Conservation (phyloP, 208 protist genomes). For the Endotrypanum monterogeii region DNA sequence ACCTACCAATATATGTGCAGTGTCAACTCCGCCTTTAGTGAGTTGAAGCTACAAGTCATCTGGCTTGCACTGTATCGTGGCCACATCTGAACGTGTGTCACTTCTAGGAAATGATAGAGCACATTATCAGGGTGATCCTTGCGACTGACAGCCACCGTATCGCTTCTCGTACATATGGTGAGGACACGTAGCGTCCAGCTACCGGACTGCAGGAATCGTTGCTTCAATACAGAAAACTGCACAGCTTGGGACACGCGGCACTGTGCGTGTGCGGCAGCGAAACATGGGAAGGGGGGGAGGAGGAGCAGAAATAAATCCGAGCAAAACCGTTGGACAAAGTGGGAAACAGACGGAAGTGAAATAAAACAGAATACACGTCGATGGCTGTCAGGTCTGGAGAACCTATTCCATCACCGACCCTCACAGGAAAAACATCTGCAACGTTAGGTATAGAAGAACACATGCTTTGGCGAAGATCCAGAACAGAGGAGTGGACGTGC, state of each 20-base stretch:
- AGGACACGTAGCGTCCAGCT: constrained; percentile 30
- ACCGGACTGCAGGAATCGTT: neutral
- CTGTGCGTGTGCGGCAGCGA: neutral
- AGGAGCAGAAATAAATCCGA: no score
- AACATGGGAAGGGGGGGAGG: neutral
- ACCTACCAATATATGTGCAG: constrained; percentile 16
- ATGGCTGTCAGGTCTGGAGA: neutral
- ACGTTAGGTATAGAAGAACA: no score
- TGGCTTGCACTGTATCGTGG: constrained; percentile 13
- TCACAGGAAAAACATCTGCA: no score
- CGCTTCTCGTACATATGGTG: constrained; percentile 23
- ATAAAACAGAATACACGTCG: neutral
- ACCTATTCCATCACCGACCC: no score
- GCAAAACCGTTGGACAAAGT: no score
- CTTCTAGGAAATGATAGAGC: constrained; percentile 25
- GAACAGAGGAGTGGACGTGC: no score
- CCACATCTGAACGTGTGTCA: constrained; percentile 26
- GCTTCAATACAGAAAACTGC: constrained; percentile 29
- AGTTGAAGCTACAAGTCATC: constrained; percentile 15
- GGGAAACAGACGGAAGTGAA: neutral
- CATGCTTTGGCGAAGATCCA: no score
- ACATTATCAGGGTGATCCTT: constrained; percentile 23
- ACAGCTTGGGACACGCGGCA: constrained; percentile 7
- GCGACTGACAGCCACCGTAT: constrained; percentile 29
- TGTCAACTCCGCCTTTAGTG: constrained; percentile 22